phyloP scores from a whole-genome alignment of 2,329 filamentous ascomycete species.

The Stachybotrys chartarum region DNA sequence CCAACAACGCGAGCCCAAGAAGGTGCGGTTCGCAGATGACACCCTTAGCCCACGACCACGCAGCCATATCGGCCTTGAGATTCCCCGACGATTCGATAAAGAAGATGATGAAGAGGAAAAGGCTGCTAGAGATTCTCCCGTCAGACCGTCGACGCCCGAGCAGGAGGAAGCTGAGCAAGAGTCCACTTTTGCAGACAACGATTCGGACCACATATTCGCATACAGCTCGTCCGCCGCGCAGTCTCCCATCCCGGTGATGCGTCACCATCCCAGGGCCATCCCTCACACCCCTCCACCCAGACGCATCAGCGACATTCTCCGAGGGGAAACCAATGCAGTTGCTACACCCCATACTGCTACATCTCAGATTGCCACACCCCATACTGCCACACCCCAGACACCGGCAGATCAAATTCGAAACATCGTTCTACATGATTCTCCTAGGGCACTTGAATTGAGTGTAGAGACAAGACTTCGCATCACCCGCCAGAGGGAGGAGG shows the following conservation, averaged over 20 bases:
- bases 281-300: background rate
- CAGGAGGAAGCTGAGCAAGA: no score
- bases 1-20: constrained; percentile 15
- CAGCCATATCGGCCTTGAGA: constrained; percentile 16
- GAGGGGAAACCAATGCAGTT: no score
- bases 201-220: no score
- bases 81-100: constrained; percentile 9
- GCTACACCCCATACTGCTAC: background rate
- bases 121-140: background rate
- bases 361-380: background rate
- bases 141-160: no score
- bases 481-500: constrained; percentile 14
- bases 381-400: background rate
- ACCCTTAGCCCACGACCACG: constrained; percentile 17
- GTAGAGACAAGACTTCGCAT: constrained; percentile 19
- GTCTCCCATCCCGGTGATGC: no score
- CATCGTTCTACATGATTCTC: background rate
- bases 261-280: no score
- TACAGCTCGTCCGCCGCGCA: no score
- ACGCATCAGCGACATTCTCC: background rate
- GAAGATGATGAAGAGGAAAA: background rate
- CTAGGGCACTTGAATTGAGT: constrained; percentile 14
- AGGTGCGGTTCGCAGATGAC: constrained; percentile 20
- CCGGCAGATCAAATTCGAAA: background rate
- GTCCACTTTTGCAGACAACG: no score